phyloP scores from a whole-genome alignment of 768 basidiomycete genomes.

The Lyophyllum atratum region DNA sequence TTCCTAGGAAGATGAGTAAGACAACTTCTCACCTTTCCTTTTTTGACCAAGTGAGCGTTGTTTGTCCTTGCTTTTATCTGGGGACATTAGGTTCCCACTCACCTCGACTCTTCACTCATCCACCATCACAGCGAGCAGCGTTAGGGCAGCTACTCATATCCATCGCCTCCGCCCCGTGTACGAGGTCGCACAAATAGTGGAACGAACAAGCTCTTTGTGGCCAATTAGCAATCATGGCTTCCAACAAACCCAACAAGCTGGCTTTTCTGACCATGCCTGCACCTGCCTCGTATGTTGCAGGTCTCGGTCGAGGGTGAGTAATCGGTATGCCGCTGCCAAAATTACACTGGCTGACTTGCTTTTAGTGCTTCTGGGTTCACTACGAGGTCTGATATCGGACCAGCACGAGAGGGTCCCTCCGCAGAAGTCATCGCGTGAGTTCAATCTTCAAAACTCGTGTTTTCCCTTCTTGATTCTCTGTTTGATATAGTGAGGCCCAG shows the following conservation, averaged over 20 bases:
- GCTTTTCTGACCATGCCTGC: conserved; percentile 92
- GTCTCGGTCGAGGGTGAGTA: conserved; percentile 92
- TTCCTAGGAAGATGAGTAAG: not conserved
- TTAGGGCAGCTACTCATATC: not conserved
- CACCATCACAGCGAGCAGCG: not conserved
- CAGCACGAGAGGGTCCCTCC: conserved; percentile 92
- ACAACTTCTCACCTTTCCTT: not conserved
- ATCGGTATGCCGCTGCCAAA: not conserved
- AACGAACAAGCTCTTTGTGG: not conserved
- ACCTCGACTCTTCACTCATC: not conserved
- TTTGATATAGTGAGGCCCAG: conserved; percentile 75
- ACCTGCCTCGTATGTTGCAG: conserved; percentile 96
- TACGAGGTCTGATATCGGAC: conserved; percentile 97
- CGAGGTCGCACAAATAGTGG: not conserved
- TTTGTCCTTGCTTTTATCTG: not conserved
- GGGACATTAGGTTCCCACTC: not conserved
- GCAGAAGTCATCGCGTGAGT: conserved; percentile 88
- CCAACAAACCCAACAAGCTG: conserved; percentile 69
- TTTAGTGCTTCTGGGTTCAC: conserved; percentile 94
- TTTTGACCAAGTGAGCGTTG: not conserved
- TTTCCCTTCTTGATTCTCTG: not conserved
- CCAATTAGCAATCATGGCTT: conserved; percentile 10
- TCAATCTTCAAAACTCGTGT: not conserved
- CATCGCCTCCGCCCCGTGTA: not conserved
- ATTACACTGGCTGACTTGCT: conserved; percentile 6